phyloP scores from a whole-genome alignment of 805 yeast species.

The Cyberlindnera samutprakarnensis region DNA sequence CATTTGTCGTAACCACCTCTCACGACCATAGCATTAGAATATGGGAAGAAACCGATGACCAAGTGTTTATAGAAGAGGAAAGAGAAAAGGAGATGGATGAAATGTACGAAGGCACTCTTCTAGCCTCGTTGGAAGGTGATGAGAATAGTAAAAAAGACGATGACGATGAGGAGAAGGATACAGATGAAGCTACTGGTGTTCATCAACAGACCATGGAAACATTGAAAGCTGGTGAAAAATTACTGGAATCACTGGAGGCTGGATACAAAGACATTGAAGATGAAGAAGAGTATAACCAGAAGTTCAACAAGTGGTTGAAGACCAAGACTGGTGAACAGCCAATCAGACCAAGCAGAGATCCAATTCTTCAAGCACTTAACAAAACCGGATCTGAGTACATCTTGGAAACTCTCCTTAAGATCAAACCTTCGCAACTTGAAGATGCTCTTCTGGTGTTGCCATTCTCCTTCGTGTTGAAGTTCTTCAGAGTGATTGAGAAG shows the following conservation, averaged over 20 bases:
- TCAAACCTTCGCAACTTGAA: conserved; percentile 79
- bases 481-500: conserved; percentile 64
- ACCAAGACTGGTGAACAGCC: conserved; percentile 44
- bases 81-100: conserved; percentile 94
- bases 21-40: conserved; percentile 91
- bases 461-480: conserved; percentile 68
- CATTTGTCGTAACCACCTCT: conserved; percentile 69
- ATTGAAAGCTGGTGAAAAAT: conserved; percentile 86
- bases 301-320: conserved; percentile 31
- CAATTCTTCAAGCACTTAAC: conserved; percentile 67
- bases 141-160: conserved; percentile 31
- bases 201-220: conserved; percentile 84
- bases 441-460: conserved; percentile 91
- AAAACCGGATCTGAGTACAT: conserved; percentile 74
- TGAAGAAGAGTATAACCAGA: conserved; percentile 40
- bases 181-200: conserved; percentile 56
- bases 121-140: conserved; percentile 59
- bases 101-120: conserved; percentile 72
- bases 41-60: conserved; percentile 93
- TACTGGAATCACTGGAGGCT: conserved; percentile 86
- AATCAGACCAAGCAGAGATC: conserved; percentile 52
- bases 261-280: conserved; percentile 66
- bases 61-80: conserved; percentile 95
- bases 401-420: conserved; percentile 58
- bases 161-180: conserved; percentile 32